Evolutionary conservation across 305 asterid genomes (phyloP).

Genomic region (Fraxinus latifolia): DNA sequence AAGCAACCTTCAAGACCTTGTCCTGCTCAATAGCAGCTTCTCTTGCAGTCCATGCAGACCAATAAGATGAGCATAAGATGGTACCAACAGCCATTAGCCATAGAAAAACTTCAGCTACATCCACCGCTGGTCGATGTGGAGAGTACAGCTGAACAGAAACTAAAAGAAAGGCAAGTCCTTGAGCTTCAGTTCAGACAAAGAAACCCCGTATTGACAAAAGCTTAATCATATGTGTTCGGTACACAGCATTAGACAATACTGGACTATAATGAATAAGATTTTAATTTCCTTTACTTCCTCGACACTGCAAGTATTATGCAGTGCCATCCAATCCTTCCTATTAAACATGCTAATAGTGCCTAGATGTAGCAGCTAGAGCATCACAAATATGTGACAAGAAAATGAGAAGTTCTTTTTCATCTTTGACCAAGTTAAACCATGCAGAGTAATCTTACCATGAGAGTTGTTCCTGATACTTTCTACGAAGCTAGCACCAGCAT

Average conservation of each 20-base stretch:
- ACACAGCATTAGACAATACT: background rate
- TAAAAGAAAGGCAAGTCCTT: constrained; percentile 38
- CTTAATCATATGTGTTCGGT: background rate
- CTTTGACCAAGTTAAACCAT: background rate
- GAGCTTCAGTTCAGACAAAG: constrained; percentile 4
- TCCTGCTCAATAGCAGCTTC: constrained; percentile 86
- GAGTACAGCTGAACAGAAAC: constrained; percentile 91
- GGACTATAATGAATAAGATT: background rate
- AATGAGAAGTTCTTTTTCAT: background rate
- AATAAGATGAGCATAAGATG: constrained; percentile 80
- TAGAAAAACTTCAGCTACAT: constrained; percentile 93
- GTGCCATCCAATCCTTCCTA: background rate
- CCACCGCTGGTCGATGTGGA: constrained; percentile 83
- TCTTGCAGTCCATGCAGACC: constrained; percentile 97
- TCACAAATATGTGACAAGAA: background rate
- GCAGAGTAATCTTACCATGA: constrained; percentile 44
- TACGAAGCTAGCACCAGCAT: constrained; percentile 71
- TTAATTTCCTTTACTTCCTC: background rate
- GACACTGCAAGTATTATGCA: background rate
- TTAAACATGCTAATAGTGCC: background rate
- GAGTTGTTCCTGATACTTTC: constrained; percentile 47
- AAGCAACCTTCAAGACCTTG: constrained; percentile 70
- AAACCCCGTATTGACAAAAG: background rate
- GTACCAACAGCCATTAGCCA: constrained; percentile 99
- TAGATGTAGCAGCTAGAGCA: background rate